Percentiles rank a stretch among this genome's conserved stretches.
Evolutionary conservation across 1,139 yeast species (phyloP).

Genomic region (Candida tropicalis): DNA sequence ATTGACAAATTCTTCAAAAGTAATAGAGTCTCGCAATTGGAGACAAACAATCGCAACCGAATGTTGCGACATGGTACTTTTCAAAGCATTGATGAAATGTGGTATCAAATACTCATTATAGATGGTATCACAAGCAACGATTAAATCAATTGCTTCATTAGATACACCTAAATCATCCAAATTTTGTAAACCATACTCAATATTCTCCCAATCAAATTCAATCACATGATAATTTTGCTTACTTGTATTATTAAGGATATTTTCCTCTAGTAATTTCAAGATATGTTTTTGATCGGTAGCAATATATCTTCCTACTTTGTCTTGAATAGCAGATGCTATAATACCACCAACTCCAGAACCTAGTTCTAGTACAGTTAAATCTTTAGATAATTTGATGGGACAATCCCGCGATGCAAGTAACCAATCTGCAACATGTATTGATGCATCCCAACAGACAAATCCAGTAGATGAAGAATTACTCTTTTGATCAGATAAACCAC

Average conservation of each 20-base stretch:
- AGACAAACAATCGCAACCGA: conserved; percentile 51
- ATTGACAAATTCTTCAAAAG: conserved; percentile 50
- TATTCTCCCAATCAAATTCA: conserved; percentile 69
- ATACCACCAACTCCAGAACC: conserved; percentile 72
- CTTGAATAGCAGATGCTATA: conserved; percentile 49
- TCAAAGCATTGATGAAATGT: conserved; percentile 49
- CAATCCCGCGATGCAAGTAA: conserved; percentile 12
- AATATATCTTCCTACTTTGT: conserved; percentile 37
- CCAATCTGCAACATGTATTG: conserved; percentile 59
- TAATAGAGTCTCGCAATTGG: conserved; percentile 58
- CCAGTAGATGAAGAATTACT: conserved; percentile 67
- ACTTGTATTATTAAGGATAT: conserved; percentile 41
- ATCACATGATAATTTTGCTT: conserved; percentile 36
- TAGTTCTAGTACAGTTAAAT: conserved; percentile 50
- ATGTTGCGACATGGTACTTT: conserved; percentile 25
- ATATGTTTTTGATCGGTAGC: conserved; percentile 68
- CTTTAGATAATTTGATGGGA: conserved; percentile 15
- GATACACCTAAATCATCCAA: conserved; percentile 17
- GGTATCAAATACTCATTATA: conserved; percentile 66
- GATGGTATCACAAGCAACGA: conserved; percentile 70
- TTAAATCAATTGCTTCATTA: conserved; percentile 36
- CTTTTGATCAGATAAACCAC: conserved; percentile 39
- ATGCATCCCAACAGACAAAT: conserved; percentile 64
- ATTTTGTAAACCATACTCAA: conserved; percentile 34
- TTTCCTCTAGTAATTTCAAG: conserved; percentile 50